phyloP scores from a whole-genome alignment of 805 yeast species.

The Kodamaea jinghongensis region DNA sequence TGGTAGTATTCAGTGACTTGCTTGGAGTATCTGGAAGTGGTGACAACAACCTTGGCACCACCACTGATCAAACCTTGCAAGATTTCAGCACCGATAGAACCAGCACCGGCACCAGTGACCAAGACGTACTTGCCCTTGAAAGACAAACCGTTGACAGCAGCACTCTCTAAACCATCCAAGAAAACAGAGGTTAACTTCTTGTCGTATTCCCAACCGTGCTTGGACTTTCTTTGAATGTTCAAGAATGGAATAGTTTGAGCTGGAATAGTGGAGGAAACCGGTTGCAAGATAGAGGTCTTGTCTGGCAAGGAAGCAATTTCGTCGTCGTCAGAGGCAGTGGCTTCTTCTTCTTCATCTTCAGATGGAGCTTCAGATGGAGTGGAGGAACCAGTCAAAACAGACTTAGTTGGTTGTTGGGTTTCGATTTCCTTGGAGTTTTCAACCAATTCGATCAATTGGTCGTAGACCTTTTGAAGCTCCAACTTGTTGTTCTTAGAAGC shows the following conservation, averaged over 20 bases:
- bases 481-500: slow-evolving; percentile 59
- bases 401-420: slow-evolving; percentile 58
- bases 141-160: slow-evolving; percentile 91
- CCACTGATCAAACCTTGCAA: slow-evolving; percentile 93
- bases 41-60: slow-evolving; percentile 96
- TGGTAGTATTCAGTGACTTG: slow-evolving; percentile 95
- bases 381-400: slow-evolving; percentile 49
- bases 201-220: slow-evolving; percentile 84
- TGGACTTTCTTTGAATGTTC: slow-evolving; percentile 78
- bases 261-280: slow-evolving; percentile 71
- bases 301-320: slow-evolving; percentile 86
- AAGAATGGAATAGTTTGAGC: slow-evolving; percentile 91
- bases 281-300: slow-evolving; percentile 63
- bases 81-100: slow-evolving; percentile 97
- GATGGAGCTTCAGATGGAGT: slow-evolving; percentile 33
- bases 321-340: slow-evolving; percentile 60
- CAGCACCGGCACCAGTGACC: slow-evolving; percentile 98
- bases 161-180: slow-evolving; percentile 87
- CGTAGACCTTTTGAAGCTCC: slow-evolving; percentile 69
- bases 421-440: slow-evolving; percentile 70
- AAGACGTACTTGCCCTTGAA: slow-evolving; percentile 86
- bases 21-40: slow-evolving; percentile 94
- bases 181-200: slow-evolving; percentile 70
- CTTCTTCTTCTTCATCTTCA: slow-evolving; percentile 35
- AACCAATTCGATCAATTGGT: slow-evolving; percentile 66